Percentiles rank a stretch among this genome's conserved stretches.
Evolutionary conservation across 2,329 filamentous ascomycete species (phyloP).

Genomic region (Myriosclerotinia duriaeana): DNA sequence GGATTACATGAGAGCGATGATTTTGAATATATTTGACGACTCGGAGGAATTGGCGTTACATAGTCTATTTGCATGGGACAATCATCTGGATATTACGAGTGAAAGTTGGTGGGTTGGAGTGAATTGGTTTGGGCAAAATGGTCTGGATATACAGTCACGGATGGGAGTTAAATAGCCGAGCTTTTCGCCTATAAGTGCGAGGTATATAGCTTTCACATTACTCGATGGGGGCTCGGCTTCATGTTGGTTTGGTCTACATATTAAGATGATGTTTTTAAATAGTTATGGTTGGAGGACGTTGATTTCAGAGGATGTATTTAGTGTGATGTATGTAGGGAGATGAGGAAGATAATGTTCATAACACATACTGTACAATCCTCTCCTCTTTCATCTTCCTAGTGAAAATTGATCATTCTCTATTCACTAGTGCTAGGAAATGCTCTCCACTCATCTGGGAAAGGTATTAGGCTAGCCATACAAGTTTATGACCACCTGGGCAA

Average conservation of each 20-base stretch:
- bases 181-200: background rate
- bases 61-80: background rate
- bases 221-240: background rate
- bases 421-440: too few relatives aligned
- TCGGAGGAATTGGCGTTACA: constrained; percentile 1
- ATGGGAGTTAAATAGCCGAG: background rate
- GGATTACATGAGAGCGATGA: background rate
- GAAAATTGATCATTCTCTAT: too few relatives aligned
- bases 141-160: background rate
- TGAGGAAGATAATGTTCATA: background rate
- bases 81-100: background rate
- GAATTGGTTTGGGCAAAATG: background rate
- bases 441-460: too few relatives aligned
- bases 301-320: background rate
- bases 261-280: background rate
- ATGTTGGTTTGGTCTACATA: constrained; percentile 1
- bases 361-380: background rate
- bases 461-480: too few relatives aligned
- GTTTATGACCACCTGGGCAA: too few relatives aligned
- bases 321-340: background rate
- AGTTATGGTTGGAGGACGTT: background rate
- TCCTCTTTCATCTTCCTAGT: background rate
- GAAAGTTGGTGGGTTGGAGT: background rate
- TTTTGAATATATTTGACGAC: background rate
- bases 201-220: background rate